Base-by-base conservation (phyloP, 768 basidiomycete species). In the Mycena vulgaris region DNA sequence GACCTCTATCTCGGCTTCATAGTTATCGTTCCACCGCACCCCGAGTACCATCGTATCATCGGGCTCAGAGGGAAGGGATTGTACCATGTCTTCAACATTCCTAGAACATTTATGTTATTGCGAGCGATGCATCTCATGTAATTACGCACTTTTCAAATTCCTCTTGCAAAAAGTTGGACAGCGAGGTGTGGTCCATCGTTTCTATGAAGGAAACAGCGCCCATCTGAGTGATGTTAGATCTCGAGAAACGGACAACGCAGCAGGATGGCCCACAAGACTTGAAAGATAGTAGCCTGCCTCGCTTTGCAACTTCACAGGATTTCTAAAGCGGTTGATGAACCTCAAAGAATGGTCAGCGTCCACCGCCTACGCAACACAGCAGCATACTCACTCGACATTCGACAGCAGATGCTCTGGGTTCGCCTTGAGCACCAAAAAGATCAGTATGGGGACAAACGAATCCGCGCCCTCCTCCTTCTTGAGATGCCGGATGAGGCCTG, bases 201-300 rank as follows among this genome's bases (percentile, higher is more conserved):
- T 99, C 98, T 70, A 99, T 96, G 79, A 98, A 99, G 1, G 95
- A 94, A 39, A 99, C 95, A 2, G 98, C 96, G 5, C 96, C 98
- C 89, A 93, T 97, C 96, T 98, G 70, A 10, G 6, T 9, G 33
- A 23, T 60, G 37, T 14, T 28, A 62, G 57, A 49, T 48, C 30
- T 28, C 17, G 17, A 2, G 31, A 16, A 14, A 16, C 19, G 37
- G 3, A 31, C 5, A 0, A 42, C 6, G 37, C 21, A 9, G 52
- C 6, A 39, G 2, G 40, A 28, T 3, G 27, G 80, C 92, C 75
- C 74, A 96, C 97, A 62, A 99, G 86, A 82, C 95, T 97, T 0
- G 97, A 98, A 8, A 99, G 85, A 80, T 99, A 99, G 79, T 99
- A 99, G 0, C 97, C 98, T 5, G 96, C 93, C 81, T 99, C 98